Evolutionary conservation across 108 stramenopile species (phyloP).

Genomic region (Skeletonema tropicum): DNA sequence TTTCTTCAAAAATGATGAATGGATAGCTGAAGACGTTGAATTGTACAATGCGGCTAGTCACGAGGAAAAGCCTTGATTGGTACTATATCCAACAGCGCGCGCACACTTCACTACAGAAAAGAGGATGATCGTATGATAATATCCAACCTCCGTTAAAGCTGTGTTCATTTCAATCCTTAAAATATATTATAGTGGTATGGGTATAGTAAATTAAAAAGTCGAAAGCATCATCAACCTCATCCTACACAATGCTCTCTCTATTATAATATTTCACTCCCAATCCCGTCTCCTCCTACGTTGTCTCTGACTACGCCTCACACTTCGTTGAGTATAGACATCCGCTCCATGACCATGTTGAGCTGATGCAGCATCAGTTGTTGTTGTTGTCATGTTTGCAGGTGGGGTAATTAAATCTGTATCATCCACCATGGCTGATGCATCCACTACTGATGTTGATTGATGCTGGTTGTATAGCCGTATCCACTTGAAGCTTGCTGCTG

Average conservation of each 20-base stretch:
- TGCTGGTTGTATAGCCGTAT: background rate
- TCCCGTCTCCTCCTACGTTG: constrained; percentile 23
- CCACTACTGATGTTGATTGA: background rate
- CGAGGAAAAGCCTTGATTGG: too few relatives aligned
- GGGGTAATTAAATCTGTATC: constrained; percentile 18
- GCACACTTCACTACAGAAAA: too few relatives aligned
- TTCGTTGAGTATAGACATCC: constrained; percentile 36
- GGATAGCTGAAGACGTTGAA: too few relatives aligned
- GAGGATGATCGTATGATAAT: too few relatives aligned
- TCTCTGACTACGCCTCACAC: constrained; percentile 10
- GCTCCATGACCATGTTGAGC: constrained; percentile 27
- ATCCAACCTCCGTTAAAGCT: too few relatives aligned
- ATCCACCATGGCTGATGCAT: background rate
- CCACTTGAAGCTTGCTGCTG: constrained; percentile 1
- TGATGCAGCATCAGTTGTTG: background rate
- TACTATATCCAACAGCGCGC: too few relatives aligned
- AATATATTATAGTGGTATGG: too few relatives aligned
- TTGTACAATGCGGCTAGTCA: too few relatives aligned
- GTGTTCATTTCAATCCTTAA: too few relatives aligned
- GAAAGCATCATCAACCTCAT: background rate
- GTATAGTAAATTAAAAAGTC: background rate
- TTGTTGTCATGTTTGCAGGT: constrained; percentile 2
- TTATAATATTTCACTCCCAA: background rate
- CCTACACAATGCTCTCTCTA: too few relatives aligned
- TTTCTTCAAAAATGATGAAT: too few relatives aligned